A percentile compares a stretch with the other conserved stretches of the same genome.
Conservation (phyloP, 2,329 filamentous ascomycete species). For the Erysiphe pisi region DNA sequence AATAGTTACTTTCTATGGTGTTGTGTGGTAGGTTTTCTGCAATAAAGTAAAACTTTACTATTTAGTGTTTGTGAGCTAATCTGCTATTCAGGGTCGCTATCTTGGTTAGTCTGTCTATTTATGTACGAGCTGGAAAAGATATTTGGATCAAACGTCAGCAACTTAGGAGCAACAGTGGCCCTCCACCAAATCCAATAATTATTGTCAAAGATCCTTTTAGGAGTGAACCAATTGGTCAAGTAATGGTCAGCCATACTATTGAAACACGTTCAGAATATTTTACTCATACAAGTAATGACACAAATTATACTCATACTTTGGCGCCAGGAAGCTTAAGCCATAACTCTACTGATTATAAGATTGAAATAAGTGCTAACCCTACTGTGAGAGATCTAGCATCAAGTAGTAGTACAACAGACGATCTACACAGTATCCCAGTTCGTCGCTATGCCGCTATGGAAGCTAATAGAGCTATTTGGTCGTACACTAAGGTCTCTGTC, state of each 20-base stretch:
- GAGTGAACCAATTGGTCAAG: constrained; percentile 37
- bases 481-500: constrained; percentile 59
- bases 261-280: constrained; percentile 23
- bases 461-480: constrained; percentile 53
- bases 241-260: constrained; percentile 44
- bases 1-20: constrained; percentile 63
- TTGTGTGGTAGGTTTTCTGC: constrained; percentile 49
- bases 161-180: constrained; percentile 44
- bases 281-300: background rate
- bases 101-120: constrained; percentile 52
- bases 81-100: constrained; percentile 47
- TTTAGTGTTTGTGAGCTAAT: background rate
- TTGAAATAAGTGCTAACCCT: constrained; percentile 27
- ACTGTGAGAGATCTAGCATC: background rate
- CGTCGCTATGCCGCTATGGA: constrained; percentile 30
- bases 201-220: constrained; percentile 41
- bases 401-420: background rate
- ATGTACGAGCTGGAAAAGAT: constrained; percentile 53
- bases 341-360: constrained; percentile 22
- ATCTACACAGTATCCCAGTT: constrained; percentile 28
- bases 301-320: background rate
- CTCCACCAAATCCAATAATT: constrained; percentile 39
- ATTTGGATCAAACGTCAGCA: constrained; percentile 58
- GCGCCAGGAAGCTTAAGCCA: background rate
- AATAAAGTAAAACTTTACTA: background rate